Conservation (phyloP, 2,329 filamentous ascomycete species). For the Phyllosticta ampelicida region DNA sequence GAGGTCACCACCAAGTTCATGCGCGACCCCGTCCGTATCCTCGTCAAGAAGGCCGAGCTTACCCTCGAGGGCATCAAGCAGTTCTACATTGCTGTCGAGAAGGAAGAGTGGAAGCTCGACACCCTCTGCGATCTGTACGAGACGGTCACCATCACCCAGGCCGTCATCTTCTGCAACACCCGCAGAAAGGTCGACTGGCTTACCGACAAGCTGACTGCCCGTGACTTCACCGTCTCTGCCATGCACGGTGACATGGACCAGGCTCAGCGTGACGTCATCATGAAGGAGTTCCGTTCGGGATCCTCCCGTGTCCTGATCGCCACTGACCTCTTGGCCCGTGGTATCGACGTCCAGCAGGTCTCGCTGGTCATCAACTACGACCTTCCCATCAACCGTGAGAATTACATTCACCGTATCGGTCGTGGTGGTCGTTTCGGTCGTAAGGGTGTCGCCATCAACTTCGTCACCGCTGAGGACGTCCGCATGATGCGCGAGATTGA, state of each 20-base stretch:
- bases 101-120: constrained; percentile 99
- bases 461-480: constrained; percentile 97
- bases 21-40: constrained; percentile 96
- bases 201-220: constrained; percentile 95
- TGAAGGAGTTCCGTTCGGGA: constrained; percentile 99
- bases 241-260: constrained; percentile 99
- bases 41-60: constrained; percentile 99
- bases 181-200: constrained; percentile 99
- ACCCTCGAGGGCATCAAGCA: constrained; percentile 99
- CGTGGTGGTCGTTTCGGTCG: constrained; percentile 99
- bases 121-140: constrained; percentile 98
- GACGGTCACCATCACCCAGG: constrained; percentile 98
- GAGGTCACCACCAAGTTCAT: constrained; percentile 99
- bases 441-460: constrained; percentile 99
- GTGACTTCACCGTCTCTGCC: constrained; percentile 98
- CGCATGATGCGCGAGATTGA: constrained; percentile 99
- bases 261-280: constrained; percentile 94
- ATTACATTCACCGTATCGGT: constrained; percentile 99
- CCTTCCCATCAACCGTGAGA: constrained; percentile 95
- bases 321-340: constrained; percentile 94
- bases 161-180: constrained; percentile 99
- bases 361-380: constrained; percentile 99
- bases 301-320: constrained; percentile 98
- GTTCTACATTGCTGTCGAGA: constrained; percentile 99
- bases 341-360: constrained; percentile 99